Conservation (phyloP, 805 yeast genomes). For the Starmera pachycereana region DNA sequence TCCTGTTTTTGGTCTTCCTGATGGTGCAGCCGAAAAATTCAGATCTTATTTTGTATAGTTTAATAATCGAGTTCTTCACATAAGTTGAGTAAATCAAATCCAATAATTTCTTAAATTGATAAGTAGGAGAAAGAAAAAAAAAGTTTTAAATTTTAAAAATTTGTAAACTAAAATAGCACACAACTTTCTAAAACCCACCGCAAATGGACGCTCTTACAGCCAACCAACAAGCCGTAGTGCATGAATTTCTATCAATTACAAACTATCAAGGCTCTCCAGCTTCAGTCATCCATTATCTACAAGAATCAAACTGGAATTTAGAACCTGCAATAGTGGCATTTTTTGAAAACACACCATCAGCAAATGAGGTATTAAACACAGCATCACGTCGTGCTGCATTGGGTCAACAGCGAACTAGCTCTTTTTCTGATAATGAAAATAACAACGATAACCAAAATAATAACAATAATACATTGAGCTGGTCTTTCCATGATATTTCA, state of each 20-base stretch:
- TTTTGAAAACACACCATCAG: constrained; percentile 15
- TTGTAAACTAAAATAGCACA: no score
- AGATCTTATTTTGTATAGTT: neutral
- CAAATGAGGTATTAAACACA: constrained; percentile 14
- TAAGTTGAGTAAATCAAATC: neutral
- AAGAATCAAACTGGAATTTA: constrained; percentile 27
- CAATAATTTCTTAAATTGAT: no score
- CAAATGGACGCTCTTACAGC: constrained; percentile 11
- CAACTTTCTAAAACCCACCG: no score
- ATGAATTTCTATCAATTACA: constrained; percentile 12
- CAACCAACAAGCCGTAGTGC: constrained; percentile 5
- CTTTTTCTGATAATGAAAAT: constrained; percentile 8
- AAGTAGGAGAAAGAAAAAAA: no score
- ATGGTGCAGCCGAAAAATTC: constrained; percentile 27
- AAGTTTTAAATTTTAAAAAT: no score
- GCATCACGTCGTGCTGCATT: constrained; percentile 1
- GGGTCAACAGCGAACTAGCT: constrained; percentile 2
- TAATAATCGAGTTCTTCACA: no score
- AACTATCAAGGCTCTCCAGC: constrained; percentile 9
- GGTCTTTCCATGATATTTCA: no score
- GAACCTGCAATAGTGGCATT: constrained; percentile 21
- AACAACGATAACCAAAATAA: neutral
- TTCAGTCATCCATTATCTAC: constrained; percentile 14
- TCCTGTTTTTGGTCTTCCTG: constrained; percentile 53
- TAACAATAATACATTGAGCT: no score